A percentile compares a stretch with the other conserved stretches of the same genome.
phyloP scores from a whole-genome alignment of 2,329 filamentous ascomycete genomes.

The Penicillium thymicola region DNA sequence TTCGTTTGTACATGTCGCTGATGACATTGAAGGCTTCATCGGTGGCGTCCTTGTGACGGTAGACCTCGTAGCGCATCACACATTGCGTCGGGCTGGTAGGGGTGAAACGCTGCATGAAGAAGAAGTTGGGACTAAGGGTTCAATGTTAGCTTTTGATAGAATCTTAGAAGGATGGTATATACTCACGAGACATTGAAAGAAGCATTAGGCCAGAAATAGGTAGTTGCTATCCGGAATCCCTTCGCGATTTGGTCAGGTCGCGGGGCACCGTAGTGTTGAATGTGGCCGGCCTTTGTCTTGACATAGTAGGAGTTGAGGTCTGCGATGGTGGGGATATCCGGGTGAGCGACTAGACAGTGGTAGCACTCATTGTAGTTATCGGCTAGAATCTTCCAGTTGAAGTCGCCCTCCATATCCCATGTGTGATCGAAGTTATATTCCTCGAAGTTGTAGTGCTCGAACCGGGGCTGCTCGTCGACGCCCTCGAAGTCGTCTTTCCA shows the following conservation, averaged over 20 bases:
- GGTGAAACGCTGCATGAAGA: conserved; percentile 64
- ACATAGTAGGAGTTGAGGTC: conserved; percentile 56
- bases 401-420: conserved; percentile 57
- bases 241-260: conserved; percentile 21
- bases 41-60: conserved; percentile 59
- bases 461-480: conserved; percentile 49
- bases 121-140: conserved; percentile 51
- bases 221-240: conserved; percentile 25
- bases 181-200: conserved; percentile 37
- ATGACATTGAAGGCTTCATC: conserved; percentile 59
- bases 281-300: conserved; percentile 48
- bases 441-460: conserved; percentile 50
- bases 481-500: conserved; percentile 55
- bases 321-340: conserved; percentile 42
- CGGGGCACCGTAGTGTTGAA: conserved; percentile 47
- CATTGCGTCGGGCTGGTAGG: conserved; percentile 52
- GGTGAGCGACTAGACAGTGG: conserved; percentile 27
- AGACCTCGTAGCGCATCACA: conserved; percentile 63
- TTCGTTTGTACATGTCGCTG: conserved; percentile 60
- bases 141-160: neutral
- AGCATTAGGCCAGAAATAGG: conserved; percentile 37
- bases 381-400: conserved; percentile 60
- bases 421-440: conserved; percentile 58
- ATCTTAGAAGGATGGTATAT: neutral
- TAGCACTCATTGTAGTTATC: conserved; percentile 61